Evolutionary conservation across 768 basidiomycete genomes (phyloP).

Genomic region (Tricholoma furcatifolium): DNA sequence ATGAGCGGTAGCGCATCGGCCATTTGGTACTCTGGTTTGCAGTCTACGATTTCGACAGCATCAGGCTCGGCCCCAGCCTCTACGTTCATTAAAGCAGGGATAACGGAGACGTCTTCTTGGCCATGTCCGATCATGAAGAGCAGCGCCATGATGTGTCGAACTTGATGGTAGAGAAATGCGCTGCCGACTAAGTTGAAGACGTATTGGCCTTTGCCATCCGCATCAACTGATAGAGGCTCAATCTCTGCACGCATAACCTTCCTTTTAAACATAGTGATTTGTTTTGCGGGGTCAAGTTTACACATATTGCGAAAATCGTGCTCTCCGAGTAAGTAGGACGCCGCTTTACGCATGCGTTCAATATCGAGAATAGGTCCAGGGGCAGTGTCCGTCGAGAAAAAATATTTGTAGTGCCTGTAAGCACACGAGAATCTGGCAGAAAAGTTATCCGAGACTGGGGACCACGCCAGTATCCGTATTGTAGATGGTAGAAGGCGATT

Average conservation of each 20-base stretch:
- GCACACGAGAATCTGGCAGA: constrained; percentile 88
- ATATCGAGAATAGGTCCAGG: constrained; percentile 56
- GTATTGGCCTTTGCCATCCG: constrained; percentile 38
- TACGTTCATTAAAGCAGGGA: constrained; percentile 74
- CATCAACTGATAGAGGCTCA: constrained; percentile 35
- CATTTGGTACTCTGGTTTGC: constrained; percentile 92
- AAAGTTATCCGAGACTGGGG: constrained; percentile 75
- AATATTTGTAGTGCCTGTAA: constrained; percentile 96
- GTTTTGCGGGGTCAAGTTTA: constrained; percentile 90
- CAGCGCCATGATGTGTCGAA: constrained; percentile 90
- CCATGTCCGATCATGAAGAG: constrained; percentile 86
- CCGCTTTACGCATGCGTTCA: constrained; percentile 72
- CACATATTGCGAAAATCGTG: constrained; percentile 97
- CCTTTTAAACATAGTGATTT: constrained; percentile 78
- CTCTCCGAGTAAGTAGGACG: constrained; percentile 70
- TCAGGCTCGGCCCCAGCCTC: constrained; percentile 41
- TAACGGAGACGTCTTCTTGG: constrained; percentile 69
- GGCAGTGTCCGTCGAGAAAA: constrained; percentile 62
- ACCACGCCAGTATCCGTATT: constrained; percentile 92
- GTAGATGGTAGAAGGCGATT: constrained; percentile 88
- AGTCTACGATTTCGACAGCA: constrained; percentile 50
- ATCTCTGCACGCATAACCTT: constrained; percentile 69
- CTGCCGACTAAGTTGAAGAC: constrained; percentile 85
- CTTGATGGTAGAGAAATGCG: constrained; percentile 95
- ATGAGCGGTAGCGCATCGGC: constrained; percentile 88